A percentile compares a stretch with the other conserved stretches of the same genome.
Evolutionary conservation across 805 yeast genomes (phyloP).

Genomic region (Metschnikowia colocasiae): DNA sequence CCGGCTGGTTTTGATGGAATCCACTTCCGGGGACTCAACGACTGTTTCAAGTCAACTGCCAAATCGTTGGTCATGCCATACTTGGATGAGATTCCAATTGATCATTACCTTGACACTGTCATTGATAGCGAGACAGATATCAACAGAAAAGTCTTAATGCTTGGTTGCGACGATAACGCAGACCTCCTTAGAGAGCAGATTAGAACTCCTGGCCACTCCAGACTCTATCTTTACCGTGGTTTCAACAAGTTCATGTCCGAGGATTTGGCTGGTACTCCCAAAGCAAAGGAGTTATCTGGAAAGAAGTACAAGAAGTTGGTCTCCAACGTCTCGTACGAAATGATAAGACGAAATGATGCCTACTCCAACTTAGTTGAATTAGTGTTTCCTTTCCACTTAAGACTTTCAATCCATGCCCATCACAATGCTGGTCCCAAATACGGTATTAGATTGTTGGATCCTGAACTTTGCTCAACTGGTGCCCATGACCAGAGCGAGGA

Average conservation of each 20-base stretch:
- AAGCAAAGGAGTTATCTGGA: slow-evolving; percentile 37
- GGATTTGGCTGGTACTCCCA: slow-evolving; percentile 45
- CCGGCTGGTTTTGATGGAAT: slow-evolving; percentile 28
- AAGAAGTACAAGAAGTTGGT: slow-evolving; percentile 49
- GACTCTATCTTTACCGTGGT: slow-evolving; percentile 52
- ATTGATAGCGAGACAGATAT: slow-evolving; percentile 32
- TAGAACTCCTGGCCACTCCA: slow-evolving; percentile 43
- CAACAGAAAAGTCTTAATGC: slow-evolving; percentile 34
- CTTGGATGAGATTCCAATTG: slow-evolving; percentile 23
- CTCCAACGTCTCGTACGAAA: slow-evolving; percentile 56
- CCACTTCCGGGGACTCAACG: slow-evolving; percentile 33
- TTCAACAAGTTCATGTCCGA: slow-evolving; percentile 59
- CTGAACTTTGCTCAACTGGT: slow-evolving; percentile 43
- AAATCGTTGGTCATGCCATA: slow-evolving; percentile 14
- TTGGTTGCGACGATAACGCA: slow-evolving; percentile 38
- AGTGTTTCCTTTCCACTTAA: slow-evolving; percentile 54
- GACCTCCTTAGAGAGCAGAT: slow-evolving; percentile 34
- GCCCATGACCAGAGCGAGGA: slow-evolving; percentile 40
- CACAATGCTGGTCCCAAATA: slow-evolving; percentile 57
- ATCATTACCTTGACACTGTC: slow-evolving; percentile 32
- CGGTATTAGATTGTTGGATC: slow-evolving; percentile 48
- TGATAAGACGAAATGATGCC: slow-evolving; percentile 60
- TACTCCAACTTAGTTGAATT: slow-evolving; percentile 60
- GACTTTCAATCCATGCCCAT: slow-evolving; percentile 62
- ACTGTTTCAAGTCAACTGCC: slow-evolving; percentile 27